Conservation (phyloP, 495 filamentous ascomycete species). For the Penicillium manginii region DNA sequence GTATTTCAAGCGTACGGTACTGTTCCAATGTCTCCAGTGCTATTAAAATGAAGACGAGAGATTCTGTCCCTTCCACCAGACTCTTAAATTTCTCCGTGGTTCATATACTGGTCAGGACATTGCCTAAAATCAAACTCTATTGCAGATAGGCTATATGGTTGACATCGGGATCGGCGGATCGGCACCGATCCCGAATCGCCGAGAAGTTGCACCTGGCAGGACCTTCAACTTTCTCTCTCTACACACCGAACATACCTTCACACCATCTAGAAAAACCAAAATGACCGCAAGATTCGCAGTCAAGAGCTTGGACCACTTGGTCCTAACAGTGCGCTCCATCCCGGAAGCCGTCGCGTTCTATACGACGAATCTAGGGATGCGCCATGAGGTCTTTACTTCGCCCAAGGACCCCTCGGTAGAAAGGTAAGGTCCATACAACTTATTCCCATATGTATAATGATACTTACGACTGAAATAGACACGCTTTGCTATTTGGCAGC, state of each 20-base stretch:
- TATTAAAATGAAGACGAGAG: too few species aligned
- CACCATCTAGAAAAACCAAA: not conserved
- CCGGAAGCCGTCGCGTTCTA: constrained; percentile 52
- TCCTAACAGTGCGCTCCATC: constrained; percentile 54
- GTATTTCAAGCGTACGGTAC: too few species aligned
- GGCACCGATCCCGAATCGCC: not conserved
- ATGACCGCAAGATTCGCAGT: constrained; percentile 35
- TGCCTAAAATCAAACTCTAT: too few species aligned
- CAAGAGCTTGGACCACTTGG: constrained; percentile 55
- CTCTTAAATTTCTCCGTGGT: too few species aligned
- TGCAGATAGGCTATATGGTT: not conserved
- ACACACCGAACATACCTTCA: not conserved
- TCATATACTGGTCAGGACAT: too few species aligned
- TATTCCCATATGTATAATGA: not conserved
- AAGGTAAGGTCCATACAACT: constrained; percentile 16
- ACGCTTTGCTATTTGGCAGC: constrained; percentile 53
- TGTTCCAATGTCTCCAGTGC: too few species aligned
- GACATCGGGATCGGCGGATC: not conserved
- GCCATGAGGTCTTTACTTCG: constrained; percentile 46
- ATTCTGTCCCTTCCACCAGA: too few species aligned
- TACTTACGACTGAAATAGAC: constrained; percentile 30
- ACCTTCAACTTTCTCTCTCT: not conserved
- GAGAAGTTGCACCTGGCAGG: not conserved
- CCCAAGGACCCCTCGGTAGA: constrained; percentile 33
- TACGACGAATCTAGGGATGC: constrained; percentile 53